Evolutionary conservation across 176 grass and related monocot genomes (phyloP).

Genomic region (Triticum dicoccoides): DNA sequence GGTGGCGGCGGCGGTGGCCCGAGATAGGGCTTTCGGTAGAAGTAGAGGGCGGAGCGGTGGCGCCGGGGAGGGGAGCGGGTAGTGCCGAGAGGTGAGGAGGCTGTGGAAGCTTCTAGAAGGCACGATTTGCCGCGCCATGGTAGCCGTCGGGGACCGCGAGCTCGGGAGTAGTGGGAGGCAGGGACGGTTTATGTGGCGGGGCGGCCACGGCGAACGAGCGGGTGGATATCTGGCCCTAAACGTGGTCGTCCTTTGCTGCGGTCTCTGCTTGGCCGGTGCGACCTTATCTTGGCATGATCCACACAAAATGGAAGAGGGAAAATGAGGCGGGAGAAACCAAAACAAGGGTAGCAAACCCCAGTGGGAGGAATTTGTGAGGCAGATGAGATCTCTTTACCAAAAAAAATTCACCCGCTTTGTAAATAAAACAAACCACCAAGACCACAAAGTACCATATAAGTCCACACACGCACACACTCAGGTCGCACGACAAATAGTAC

Average conservation of each 20-base stretch:
- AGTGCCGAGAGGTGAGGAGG: slow-evolving; percentile 24
- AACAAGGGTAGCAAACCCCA: too few species aligned
- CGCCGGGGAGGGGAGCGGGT: slow-evolving; percentile 35
- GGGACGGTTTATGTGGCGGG: neutral
- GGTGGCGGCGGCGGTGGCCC: neutral
- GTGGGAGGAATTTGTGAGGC: too few species aligned
- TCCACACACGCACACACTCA: too few species aligned
- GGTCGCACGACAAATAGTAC: too few species aligned
- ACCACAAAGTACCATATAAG: too few species aligned
- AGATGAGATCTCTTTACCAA: too few species aligned
- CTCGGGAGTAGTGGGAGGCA: neutral
- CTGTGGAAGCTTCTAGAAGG: slow-evolving; percentile 42
- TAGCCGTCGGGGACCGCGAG: neutral
- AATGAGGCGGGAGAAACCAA: neutral
- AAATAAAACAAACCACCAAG: too few species aligned
- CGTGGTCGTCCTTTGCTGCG: neutral
- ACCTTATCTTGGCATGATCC: slow-evolving; percentile 21
- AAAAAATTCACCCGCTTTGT: too few species aligned
- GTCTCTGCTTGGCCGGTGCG: neutral
- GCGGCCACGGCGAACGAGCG: neutral
- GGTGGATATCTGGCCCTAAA: neutral
- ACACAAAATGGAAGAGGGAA: neutral
- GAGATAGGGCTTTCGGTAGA: slow-evolving; percentile 23
- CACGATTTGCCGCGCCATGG: slow-evolving; percentile 67
- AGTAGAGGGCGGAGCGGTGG: slow-evolving; percentile 38